Conservation (phyloP, 2,329 filamentous ascomycete species). For the Geosmithia flava region DNA sequence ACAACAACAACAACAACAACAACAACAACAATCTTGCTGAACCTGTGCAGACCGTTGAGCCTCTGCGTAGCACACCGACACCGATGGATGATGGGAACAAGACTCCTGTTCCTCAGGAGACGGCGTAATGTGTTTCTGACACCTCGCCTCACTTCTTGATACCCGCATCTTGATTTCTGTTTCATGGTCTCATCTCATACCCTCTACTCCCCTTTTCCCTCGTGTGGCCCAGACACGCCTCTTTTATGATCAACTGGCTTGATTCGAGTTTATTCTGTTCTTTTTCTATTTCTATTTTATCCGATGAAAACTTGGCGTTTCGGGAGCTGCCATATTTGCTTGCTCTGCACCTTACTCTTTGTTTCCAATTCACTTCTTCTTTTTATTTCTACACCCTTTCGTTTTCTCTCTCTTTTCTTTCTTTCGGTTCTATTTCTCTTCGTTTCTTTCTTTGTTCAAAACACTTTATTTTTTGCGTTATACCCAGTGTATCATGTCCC, state of each 20-base stretch:
- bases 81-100: conserved; percentile 9
- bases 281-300: background rate
- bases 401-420: background rate
- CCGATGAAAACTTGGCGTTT: conserved; percentile 1
- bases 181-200: too few species aligned
- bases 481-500: conserved; percentile 13
- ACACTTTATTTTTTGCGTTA: conserved; percentile 13
- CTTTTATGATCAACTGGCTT: too few species aligned
- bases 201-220: too few species aligned
- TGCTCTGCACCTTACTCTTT: too few species aligned
- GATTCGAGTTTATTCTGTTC: too few species aligned
- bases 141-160: background rate
- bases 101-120: conserved; percentile 12
- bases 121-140: too few species aligned
- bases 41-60: conserved; percentile 21
- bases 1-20: background rate
- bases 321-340: background rate
- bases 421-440: background rate
- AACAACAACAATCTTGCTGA: conserved; percentile 21
- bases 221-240: too few species aligned
- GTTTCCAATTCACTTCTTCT: too few species aligned
- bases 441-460: background rate
- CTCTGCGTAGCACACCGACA: conserved; percentile 23
- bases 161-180: too few species aligned
- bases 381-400: too few species aligned